Evolutionary conservation across 2,329 filamentous ascomycete genomes (phyloP), one percentile per base, ranked within the genome.

Genomic region (Leptosphaerulina australis): DNA sequence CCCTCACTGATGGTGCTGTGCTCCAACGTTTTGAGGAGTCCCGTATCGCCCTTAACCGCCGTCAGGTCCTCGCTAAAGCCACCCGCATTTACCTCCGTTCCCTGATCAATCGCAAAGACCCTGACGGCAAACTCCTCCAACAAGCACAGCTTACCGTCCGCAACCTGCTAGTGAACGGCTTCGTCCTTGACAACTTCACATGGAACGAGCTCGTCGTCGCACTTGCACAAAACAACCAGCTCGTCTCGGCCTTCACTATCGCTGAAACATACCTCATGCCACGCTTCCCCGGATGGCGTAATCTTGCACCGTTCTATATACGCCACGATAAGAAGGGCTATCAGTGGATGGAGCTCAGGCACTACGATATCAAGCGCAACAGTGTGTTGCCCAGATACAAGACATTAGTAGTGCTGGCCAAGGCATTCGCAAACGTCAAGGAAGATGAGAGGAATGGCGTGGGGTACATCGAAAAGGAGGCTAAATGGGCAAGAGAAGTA

Each of bases 201-300:
- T 96, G 91, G 91, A 94, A 96, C 68, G 79, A 82, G 40, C 86
- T 89, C 57, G 81, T 96, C 46, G 83, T 88, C 62, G 73, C 80
- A 40, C 83, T 97, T 21, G 83, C 85, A 18, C 76, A 79, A 11
- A 78, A 84, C 44, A 79, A 81, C 35, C 78, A 81, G 35, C 81
- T 82, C 62, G 74, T 83, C 37, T 79, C 87, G 15, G 91, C 91
- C 28, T 96, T 94, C 73, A 68, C 76, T 17, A 74, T 86, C 41
- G 93, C 89, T 67, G 93, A 97, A 75, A 74, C 79, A 20, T 83
- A 84, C 53, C 85, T 97, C 46, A 95, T 96, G 82, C 80, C 83
- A 1, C 79, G 83, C 25, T 96, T 91, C 82, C 82, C 83, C 9
- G 90, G 91, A 18, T 97, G 91, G 90, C 63, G 59, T 20, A 28